Percentiles rank a stretch among this genome's conserved stretches.
These are phyloP conservation scores for Phyllosticta ampelicida DNA, from an alignment of 2,329 filamentous ascomycete genomes.

Conservation along the genomic window DNA sequence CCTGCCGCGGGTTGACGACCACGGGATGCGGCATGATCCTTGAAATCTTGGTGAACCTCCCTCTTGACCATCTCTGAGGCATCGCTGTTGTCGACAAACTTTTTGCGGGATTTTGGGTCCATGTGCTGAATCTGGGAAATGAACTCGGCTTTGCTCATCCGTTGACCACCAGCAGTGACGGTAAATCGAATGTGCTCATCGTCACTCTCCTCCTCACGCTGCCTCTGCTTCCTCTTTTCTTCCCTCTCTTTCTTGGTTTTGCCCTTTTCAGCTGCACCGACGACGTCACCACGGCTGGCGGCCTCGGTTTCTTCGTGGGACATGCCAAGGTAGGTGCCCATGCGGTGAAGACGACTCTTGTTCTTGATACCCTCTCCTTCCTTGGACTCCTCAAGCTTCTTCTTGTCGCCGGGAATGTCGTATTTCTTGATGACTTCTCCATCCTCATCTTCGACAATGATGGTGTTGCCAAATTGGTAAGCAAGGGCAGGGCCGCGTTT, in stretches of 20 bases:
- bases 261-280: slow-evolving; percentile 6
- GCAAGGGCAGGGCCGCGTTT: slow-evolving; percentile 63
- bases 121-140: slow-evolving; percentile 62
- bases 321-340: slow-evolving; percentile 46
- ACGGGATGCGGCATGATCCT: slow-evolving; percentile 20
- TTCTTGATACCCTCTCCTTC: slow-evolving; percentile 25
- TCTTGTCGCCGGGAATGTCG: slow-evolving; percentile 51
- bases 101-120: slow-evolving; percentile 52
- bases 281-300: not conserved
- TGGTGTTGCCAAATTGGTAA: slow-evolving; percentile 80
- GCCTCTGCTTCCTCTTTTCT: slow-evolving; percentile 18
- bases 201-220: slow-evolving; percentile 46
- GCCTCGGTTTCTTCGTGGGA: slow-evolving; percentile 16
- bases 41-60: slow-evolving; percentile 34
- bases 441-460: slow-evolving; percentile 80
- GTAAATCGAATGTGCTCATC: slow-evolving; percentile 67
- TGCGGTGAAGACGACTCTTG: slow-evolving; percentile 36
- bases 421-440: slow-evolving; percentile 81
- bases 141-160: slow-evolving; percentile 74
- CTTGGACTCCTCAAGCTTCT: slow-evolving; percentile 22
- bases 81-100: slow-evolving; percentile 37
- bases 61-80: slow-evolving; percentile 38
- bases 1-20: not conserved
- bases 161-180: slow-evolving; percentile 58
- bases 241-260: slow-evolving; percentile 3